Base-by-base conservation (phyloP, 2,329 filamentous ascomycete genomes). In the Colletotrichum lentis region DNA sequence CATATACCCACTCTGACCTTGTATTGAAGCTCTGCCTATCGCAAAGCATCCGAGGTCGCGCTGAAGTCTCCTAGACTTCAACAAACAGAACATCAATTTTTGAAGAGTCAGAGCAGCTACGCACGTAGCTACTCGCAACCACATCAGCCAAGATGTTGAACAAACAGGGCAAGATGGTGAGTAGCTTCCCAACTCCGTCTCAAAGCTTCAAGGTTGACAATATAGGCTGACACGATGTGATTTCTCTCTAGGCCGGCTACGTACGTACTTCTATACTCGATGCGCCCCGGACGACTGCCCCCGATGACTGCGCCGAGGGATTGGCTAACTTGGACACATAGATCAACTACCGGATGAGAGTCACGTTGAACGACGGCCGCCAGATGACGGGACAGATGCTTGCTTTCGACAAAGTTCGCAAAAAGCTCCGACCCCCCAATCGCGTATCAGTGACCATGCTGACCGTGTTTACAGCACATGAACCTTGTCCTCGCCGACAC, bases 271-370 rank as follows among this genome's bases (percentile, higher is more conserved):
- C 47, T 22, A 22, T 10, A 10, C 31, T 43, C 24, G 41, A 58
- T 27, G 18, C 37, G 22, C 49, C n/a, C n/a, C 16, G 8, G n/a
- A 35, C 27, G 16, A 18, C 18, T 11, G 5, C 20, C 7, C 20
- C 10, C 8, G 20, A 44, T 16, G n/a, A 46, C 14, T 20, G n/a
- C 14, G 18, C 2, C 7, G 37, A 22, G 11, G 0, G 8, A 0
- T 11, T 43, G 14, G 14, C 66, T 68, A 31, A 68, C 62, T 20
- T 55, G 22, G 8, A 37, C 20, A 49, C n/a, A 44, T 70, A 98
- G 96, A 97, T 99, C 87, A 98, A 99, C 85, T 98, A 97, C 86
- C 93, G 95, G 82, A 98, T 99, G 94, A 91, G 95, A 78, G 91
- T 97, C 72, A 98, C 94, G 64, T 87, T 99, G 79, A 93, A 93